These are phyloP conservation scores for Trypanosoma vivax DNA, from an alignment of 208 protist species.

Conservation along the genomic window DNA sequence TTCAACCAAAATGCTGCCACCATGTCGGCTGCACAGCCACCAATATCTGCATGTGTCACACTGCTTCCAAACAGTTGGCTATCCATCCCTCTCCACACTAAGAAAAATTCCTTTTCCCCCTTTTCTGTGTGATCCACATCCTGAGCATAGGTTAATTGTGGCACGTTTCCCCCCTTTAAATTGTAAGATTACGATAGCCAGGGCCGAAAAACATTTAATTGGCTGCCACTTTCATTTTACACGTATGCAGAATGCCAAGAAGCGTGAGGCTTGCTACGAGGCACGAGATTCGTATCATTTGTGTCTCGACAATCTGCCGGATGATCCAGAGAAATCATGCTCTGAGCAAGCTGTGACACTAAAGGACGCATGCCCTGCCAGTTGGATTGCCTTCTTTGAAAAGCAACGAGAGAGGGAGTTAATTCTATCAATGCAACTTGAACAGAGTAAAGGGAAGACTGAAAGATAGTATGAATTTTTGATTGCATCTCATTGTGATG, in stretches of 20 bases:
- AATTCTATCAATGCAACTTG: conserved; percentile 72
- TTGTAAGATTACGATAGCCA: neutral
- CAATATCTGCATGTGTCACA: no score
- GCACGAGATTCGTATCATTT: conserved; percentile 65
- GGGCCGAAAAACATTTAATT: neutral
- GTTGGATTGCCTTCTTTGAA: conserved; percentile 77
- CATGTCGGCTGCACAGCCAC: no score
- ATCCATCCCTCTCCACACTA: no score
- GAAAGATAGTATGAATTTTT: neutral
- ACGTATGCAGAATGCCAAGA: conserved; percentile 68
- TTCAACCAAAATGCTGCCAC: no score
- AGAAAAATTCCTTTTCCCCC: no score
- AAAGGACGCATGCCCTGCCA: conserved; percentile 51
- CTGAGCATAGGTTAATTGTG: neutral
- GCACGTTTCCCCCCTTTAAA: neutral
- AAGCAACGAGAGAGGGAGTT: conserved; percentile 78
- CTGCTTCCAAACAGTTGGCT: no score
- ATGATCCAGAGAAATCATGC: conserved; percentile 62
- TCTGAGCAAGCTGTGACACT: conserved; percentile 31
- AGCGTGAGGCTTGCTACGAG: conserved; percentile 73
- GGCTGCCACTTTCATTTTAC: neutral
- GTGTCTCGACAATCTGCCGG: conserved; percentile 68
- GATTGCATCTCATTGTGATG: neutral
- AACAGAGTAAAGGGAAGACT: conserved; percentile 36
- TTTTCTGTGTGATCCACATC: no score